These are phyloP conservation scores for Gossypium thurberi DNA, from an alignment of 345 rosid genomes.

Conservation along the genomic window DNA sequence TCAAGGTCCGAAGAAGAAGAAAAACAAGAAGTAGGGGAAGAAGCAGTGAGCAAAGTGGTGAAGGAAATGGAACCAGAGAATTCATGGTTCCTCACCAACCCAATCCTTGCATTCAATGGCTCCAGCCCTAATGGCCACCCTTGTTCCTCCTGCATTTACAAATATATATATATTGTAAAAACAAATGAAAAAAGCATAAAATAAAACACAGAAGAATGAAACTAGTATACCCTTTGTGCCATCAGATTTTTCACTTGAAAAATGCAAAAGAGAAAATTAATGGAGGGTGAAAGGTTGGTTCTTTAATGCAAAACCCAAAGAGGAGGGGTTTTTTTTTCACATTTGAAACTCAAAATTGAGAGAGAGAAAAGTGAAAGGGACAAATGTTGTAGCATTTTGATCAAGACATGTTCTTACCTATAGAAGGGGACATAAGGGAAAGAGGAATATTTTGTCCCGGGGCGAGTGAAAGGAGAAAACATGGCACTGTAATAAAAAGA, in stretches of 20 bases:
- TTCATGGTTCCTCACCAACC: conserved; percentile 45
- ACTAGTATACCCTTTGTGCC: too few relatives aligned
- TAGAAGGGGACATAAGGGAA: conserved; percentile 16
- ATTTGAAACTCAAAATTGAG: neutral
- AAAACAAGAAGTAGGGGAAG: conserved; percentile 38
- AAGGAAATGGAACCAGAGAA: conserved; percentile 62
- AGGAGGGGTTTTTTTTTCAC: too few relatives aligned
- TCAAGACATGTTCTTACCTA: neutral
- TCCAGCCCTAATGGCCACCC: conserved; percentile 88
- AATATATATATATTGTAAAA: neutral
- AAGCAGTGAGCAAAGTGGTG: conserved; percentile 49
- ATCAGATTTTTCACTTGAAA: too few relatives aligned
- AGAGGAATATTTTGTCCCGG: conserved; percentile 18
- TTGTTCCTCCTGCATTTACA: conserved; percentile 55
- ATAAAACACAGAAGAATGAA: neutral
- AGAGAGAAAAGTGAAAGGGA: neutral
- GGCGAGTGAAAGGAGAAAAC: neutral
- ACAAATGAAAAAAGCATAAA: too few relatives aligned
- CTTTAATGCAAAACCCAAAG: neutral
- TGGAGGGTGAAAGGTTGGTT: neutral
- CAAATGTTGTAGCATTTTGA: conserved; percentile 12
- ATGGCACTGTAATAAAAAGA: neutral
- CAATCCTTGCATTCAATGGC: conserved; percentile 56
- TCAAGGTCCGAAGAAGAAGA: conserved; percentile 69
- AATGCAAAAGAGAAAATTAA: too few relatives aligned